Evolutionary conservation across 768 basidiomycete species (phyloP), one percentile per base, ranked within the genome.

Genomic region (Cantharellus anzutake): DNA sequence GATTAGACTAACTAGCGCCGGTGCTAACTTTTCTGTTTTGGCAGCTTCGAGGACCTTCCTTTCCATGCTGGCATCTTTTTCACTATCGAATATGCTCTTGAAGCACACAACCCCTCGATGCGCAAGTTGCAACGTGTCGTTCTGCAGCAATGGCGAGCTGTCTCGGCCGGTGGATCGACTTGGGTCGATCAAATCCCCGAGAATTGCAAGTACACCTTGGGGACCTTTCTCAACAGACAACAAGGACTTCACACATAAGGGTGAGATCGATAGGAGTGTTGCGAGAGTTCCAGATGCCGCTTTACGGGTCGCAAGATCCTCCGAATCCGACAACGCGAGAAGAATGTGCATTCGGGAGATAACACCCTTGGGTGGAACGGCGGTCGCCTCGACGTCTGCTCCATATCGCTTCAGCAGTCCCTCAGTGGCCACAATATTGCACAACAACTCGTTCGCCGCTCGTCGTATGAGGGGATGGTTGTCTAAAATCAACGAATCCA

Each of bases 251-350:
- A 88, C 91, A 5, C 80, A 81, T 39, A 71, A 71, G 1, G 76
- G 73, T 4, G 62, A 60, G 0, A 81, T 78, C 35, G 76, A 73
- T 1, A 84, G 84, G 59, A 99, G 70, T 38, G 82, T 83, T 3
- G 94, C 91, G 44, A 97, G 73, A 2, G 91, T 86, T 16, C 93
- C 94, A 0, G 87, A 82, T 1, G 93, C 89, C n/a, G 94, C 94
- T 14, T 88, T 68, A 41, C 86, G 79, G 2, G 94, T 99, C 4
- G 80, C 79, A 4, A 82, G 57, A 71, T 99, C 96, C 35, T 91
- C 83, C 11, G 89, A 81, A 63, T 92, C 85, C 2, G 86, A 84
- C 51, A 99, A 72, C 3, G 92, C 91, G 44, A 94, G 68, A 29
- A 98, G 70, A 42, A 97, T 73, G 61, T 89, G 85, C 1, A 98